These are phyloP conservation scores for Scedosporium aurantiacum DNA, from an alignment of 2,329 filamentous ascomycete genomes.

Conservation along the genomic window DNA sequence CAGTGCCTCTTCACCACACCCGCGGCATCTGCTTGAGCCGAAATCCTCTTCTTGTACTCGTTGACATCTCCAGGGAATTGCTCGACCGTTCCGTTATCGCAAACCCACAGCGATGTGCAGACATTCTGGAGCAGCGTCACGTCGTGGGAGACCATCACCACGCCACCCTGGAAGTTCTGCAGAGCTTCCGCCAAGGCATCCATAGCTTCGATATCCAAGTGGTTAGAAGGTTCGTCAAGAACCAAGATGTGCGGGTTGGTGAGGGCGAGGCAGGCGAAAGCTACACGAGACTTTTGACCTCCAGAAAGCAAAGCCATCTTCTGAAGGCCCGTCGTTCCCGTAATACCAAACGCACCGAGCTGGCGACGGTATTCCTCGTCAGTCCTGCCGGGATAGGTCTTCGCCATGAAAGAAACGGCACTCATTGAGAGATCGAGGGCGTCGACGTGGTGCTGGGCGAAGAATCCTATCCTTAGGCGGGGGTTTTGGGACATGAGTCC, in stretches of 20 bases:
- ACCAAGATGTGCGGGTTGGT: conserved; percentile 95
- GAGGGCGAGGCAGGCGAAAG: conserved; percentile 90
- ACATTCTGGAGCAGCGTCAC: conserved; percentile 98
- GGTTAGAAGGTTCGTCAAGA: conserved; percentile 96
- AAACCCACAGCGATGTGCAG: conserved; percentile 92
- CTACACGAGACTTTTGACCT: conserved; percentile 96
- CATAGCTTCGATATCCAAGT: conserved; percentile 98
- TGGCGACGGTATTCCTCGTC: conserved; percentile 97
- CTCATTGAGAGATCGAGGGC: conserved; percentile 81
- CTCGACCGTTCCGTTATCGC: conserved; percentile 85
- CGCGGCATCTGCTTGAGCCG: conserved; percentile 73
- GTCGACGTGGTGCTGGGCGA: conserved; percentile 97
- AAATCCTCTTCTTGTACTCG: conserved; percentile 94
- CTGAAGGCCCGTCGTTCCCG: conserved; percentile 90
- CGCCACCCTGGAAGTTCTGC: conserved; percentile 79
- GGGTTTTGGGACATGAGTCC: conserved; percentile 84
- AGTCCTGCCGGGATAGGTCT: conserved; percentile 76
- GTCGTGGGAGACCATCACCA: conserved; percentile 98
- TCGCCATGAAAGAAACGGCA: conserved; percentile 93
- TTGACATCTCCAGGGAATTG: conserved; percentile 94
- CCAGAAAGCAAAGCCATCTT: conserved; percentile 91
- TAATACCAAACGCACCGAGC: conserved; percentile 80
- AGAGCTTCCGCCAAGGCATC: conserved; percentile 82
- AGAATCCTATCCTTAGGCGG: conserved; percentile 85
- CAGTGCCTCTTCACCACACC: conserved; percentile 68